A percentile compares a stretch with the other conserved stretches of the same genome.
These are phyloP conservation scores for Alternaria conjuncta DNA, from an alignment of 2,329 filamentous ascomycete genomes.

Conservation along the genomic window DNA sequence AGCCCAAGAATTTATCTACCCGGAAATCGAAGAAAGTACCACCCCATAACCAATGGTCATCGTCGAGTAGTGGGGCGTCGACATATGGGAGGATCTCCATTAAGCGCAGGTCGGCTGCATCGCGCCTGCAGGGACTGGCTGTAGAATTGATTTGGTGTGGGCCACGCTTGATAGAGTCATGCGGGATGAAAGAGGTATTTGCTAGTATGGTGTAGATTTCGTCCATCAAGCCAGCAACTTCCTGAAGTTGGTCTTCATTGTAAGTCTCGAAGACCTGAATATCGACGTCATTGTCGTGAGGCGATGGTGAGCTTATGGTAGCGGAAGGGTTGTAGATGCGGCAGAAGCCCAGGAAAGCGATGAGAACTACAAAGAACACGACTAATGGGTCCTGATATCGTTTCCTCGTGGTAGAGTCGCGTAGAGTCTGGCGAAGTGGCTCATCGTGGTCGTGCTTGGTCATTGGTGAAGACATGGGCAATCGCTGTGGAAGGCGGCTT, in stretches of 20 bases:
- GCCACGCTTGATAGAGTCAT: slow-evolving; percentile 15
- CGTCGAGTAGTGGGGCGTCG: slow-evolving; percentile 2
- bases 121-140: slow-evolving; percentile 11
- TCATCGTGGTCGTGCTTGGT: background rate
- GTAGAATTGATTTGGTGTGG: slow-evolving; percentile 21
- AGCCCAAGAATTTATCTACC: background rate
- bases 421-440: background rate
- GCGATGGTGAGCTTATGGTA: background rate
- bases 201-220: slow-evolving; percentile 17
- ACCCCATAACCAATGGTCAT: slow-evolving; percentile 18
- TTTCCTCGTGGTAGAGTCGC: background rate
- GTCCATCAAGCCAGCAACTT: slow-evolving; percentile 17
- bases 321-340: slow-evolving; percentile 3
- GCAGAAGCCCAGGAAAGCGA: slow-evolving; percentile 5
- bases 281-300: background rate
- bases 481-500: too few species aligned
- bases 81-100: slow-evolving; percentile 26
- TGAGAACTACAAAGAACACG: slow-evolving; percentile 12
- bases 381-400: slow-evolving; percentile 17
- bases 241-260: slow-evolving; percentile 12
- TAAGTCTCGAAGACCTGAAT: background rate
- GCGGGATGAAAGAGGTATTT: slow-evolving; percentile 17
- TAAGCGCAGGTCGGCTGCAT: slow-evolving; percentile 14
- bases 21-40: background rate
- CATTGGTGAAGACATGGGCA: background rate